phyloP scores from a whole-genome alignment of 805 yeast genomes.

The Barnettozyma siamensis region DNA sequence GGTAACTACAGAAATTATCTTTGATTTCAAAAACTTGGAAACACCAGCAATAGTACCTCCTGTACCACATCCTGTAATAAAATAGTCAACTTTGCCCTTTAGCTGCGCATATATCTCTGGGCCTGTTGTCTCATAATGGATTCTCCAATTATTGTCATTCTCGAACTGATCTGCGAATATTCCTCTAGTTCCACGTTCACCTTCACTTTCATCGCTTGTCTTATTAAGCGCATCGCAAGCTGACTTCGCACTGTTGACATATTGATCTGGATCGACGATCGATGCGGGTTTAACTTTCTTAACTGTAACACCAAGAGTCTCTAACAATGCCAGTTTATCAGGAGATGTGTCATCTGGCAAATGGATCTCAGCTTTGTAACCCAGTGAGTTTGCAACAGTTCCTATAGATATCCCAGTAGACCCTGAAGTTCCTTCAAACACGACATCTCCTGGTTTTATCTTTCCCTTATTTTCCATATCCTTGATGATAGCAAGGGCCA shows the following conservation, averaged over 20 bases:
- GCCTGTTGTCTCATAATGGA: conserved; percentile 80
- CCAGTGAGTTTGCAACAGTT: conserved; percentile 79
- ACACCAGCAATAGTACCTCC: conserved; percentile 98
- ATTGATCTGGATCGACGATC: conserved; percentile 88
- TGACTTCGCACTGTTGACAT: conserved; percentile 78
- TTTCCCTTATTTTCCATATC: conserved; percentile 58
- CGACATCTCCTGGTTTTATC: conserved; percentile 57
- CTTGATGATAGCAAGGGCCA: conserved; percentile 77
- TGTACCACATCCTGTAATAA: conserved; percentile 92
- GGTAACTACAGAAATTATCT: conserved; percentile 29
- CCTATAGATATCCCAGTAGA: conserved; percentile 96
- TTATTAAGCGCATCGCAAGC: conserved; percentile 47
- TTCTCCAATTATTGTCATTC: conserved; percentile 83
- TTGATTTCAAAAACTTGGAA: conserved; percentile 60
- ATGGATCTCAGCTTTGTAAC: conserved; percentile 89
- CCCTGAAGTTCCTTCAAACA: conserved; percentile 95
- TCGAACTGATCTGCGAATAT: conserved; percentile 95
- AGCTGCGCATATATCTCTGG: conserved; percentile 86
- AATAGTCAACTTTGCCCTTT: conserved; percentile 58
- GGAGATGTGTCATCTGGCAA: conserved; percentile 88
- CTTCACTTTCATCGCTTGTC: conserved; percentile 21
- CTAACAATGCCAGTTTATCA: conserved; percentile 71
- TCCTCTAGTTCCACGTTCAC: conserved; percentile 41
- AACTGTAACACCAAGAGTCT: conserved; percentile 72
- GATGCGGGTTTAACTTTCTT: conserved; percentile 92